Base-by-base conservation (phyloP, 768 basidiomycete genomes). In the Trametopsis cervina region DNA sequence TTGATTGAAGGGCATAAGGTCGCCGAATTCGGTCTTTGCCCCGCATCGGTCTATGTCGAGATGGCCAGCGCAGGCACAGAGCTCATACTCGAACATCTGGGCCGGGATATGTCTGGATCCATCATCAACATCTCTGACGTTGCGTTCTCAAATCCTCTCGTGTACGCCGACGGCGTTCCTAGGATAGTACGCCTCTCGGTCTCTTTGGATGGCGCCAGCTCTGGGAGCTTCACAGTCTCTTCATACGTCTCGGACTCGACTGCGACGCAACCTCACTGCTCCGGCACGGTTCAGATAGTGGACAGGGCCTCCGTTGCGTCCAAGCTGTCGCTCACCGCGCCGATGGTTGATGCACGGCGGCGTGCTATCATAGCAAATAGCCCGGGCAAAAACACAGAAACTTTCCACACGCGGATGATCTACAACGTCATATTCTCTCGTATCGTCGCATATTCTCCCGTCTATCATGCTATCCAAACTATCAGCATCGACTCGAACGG, bases 371-470 rank as follows among this genome's bases (percentile, higher is more conserved):
- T 26, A 60, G 55, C 22, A 54, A 44, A 15, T 47, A 40, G 0
- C 58, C 7, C 11, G 17, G 15, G 9, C 29, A 18, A 25, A 12
- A 11, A 18, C 27, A 17, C 63, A 1, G 79, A 82, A 59, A 69
- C 69, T 0, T 81, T 83, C 60, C 73, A 71, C 2, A 69, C 74
- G 17, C 76, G 73, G 29, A 78, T 76, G 0, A 62, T 72, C 0
- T 89, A 89, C 58, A 75, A 84, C 36, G 69, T 80, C 29, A 75
- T 86, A 42, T 86, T 87, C 55, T 74, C 83, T 18, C 77, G 81
- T 5, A 70, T 87, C 40, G 85, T 89, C 21, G 69, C 75, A 13
- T 89, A 88, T 54, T 69, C 75, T 1, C 60, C 69, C 26, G 63
- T 69, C 23, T 86, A 81, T 59, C 83, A 73, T 21, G 74, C 78